phyloP scores from a whole-genome alignment of 768 basidiomycete species.

The Leccinum broughii region DNA sequence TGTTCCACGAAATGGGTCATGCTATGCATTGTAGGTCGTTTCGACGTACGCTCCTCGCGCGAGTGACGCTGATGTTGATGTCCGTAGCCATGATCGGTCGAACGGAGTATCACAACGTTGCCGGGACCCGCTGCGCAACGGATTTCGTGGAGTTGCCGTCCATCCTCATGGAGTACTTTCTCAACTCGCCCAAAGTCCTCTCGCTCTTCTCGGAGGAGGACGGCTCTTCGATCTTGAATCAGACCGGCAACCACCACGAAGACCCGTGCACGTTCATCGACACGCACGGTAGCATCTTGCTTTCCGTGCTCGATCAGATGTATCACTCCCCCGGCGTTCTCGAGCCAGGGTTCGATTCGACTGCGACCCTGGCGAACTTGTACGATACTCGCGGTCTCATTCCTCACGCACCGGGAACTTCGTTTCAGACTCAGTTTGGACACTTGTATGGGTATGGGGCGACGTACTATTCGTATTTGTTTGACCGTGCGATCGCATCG shows the following conservation, averaged over 20 bases:
- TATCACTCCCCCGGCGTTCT: slow-evolving; percentile 78
- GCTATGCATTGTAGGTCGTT: slow-evolving; percentile 94
- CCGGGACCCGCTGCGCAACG: slow-evolving; percentile 96
- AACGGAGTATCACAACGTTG: slow-evolving; percentile 96
- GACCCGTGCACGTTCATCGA: slow-evolving; percentile 85
- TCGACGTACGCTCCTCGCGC: slow-evolving; percentile 4
- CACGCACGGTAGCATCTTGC: slow-evolving; percentile 86
- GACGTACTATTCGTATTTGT: slow-evolving; percentile 96
- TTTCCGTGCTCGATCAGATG: slow-evolving; percentile 84
- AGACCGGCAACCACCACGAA: slow-evolving; percentile 63
- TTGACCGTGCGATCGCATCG: slow-evolving; percentile 94
- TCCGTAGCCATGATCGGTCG: slow-evolving; percentile 91
- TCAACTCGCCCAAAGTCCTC: slow-evolving; percentile 80
- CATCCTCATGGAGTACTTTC: slow-evolving; percentile 98
- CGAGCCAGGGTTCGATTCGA: slow-evolving; percentile 69
- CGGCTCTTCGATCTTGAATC: slow-evolving; percentile 44
- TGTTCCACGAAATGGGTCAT: slow-evolving; percentile 99
- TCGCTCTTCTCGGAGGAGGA: slow-evolving; percentile 64
- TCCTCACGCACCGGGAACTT: slow-evolving; percentile 80
- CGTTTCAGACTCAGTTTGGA: slow-evolving; percentile 94
- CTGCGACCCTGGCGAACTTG: slow-evolving; percentile 58
- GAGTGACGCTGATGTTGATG: slow-evolving; percentile 5
- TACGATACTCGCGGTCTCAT: slow-evolving; percentile 73
- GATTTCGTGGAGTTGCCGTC: slow-evolving; percentile 98
- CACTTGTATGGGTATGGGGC: slow-evolving; percentile 97